Evolutionary conservation across 345 rosid genomes (phyloP), one percentile per base, ranked within the genome.

Genomic region (Cochlearia excelsa): DNA sequence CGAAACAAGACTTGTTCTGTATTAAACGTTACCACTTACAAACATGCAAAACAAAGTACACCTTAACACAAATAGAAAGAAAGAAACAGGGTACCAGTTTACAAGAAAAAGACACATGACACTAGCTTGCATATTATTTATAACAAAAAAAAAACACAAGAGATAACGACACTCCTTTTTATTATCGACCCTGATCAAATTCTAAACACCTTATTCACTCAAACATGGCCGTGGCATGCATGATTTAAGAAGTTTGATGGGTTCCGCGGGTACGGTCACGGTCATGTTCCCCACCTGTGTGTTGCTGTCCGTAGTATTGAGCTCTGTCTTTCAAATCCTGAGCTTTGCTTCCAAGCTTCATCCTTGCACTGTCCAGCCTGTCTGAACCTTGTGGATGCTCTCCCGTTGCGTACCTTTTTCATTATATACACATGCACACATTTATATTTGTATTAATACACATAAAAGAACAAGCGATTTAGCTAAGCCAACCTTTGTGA

Each of bases 261-360:
- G 9, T 28, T 1, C 34, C 64, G 54, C 74, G 74, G 40, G 67
- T 62, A 16, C 74, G 63, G 51, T 60, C 67, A 60, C 66, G 72
- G 67, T 61, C 73, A 3, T 61, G 73, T 48, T 69, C 73, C 6
- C 41, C 64, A 56, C 74, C 74, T 1, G 74, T 70, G 5, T 70
- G 80, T 43, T 80, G 83, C 61, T 75, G 81, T 4, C 88, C 85
- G 23, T 65, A 80, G 66, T 84, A 84, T 48, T 78, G 85, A 11
- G 85, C 84, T 67, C 77, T 82, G 61, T 85, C 95, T 74, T 79
- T 91, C 73, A 88, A 70, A 66, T 91, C 96, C 33, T 82, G 68
- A 9, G 85, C 84, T 83, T 86, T 88, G 27, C 74, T 46, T 1
- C 84, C 83, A 59, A 88, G 65, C 79, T 80, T 86, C 82, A 68